These are phyloP conservation scores for Cornus suecica DNA, from an alignment of 148 eudicot genomes.

Conservation along the genomic window DNA sequence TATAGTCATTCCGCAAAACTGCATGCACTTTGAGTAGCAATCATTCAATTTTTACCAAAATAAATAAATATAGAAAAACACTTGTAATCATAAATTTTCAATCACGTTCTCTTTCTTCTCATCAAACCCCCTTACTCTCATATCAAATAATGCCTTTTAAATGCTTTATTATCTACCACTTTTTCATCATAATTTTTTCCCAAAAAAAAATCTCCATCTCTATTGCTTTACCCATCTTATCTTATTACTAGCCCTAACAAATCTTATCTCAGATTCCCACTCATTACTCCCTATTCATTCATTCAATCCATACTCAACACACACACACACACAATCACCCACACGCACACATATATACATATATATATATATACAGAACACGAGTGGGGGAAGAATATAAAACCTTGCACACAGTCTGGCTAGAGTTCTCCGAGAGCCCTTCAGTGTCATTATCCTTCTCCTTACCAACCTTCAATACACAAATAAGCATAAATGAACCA, in stretches of 20 bases:
- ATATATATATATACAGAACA: neutral
- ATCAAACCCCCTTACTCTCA: neutral
- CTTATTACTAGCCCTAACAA: too few species aligned
- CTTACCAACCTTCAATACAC: slow-evolving; percentile 18
- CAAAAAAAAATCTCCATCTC: too few species aligned
- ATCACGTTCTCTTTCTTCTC: neutral
- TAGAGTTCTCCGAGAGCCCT: slow-evolving; percentile 19
- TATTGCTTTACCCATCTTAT: too few species aligned
- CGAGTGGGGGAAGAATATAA: neutral
- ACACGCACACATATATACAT: neutral
- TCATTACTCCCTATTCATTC: neutral
- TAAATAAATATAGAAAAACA: too few species aligned
- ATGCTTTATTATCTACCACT: too few species aligned
- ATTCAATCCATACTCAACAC: neutral
- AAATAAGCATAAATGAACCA: neutral
- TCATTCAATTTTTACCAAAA: too few species aligned
- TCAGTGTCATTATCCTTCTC: slow-evolving; percentile 27
- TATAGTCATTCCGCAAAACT: neutral
- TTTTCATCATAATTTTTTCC: too few species aligned
- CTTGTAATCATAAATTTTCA: neutral
- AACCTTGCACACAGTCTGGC: slow-evolving; percentile 62
- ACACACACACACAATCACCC: neutral
- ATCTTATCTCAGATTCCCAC: too few species aligned
- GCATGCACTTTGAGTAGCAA: neutral
- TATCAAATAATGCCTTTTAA: neutral